These are phyloP conservation scores for Liriodendron chinense DNA, from an alignment of 164 flowering plant genomes.

Conservation along the genomic window DNA sequence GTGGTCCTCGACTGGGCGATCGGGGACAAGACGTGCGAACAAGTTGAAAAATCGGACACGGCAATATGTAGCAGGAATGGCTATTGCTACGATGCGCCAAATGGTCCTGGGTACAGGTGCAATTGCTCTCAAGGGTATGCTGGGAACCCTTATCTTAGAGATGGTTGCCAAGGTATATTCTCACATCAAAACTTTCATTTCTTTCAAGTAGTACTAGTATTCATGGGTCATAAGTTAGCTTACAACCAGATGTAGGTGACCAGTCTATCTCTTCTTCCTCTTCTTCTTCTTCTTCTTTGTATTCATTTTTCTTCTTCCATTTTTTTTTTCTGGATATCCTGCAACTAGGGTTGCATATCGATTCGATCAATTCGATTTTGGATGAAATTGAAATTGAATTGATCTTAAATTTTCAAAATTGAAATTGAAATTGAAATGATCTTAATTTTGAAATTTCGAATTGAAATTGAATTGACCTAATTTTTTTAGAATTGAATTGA, in stretches of 20 bases:
- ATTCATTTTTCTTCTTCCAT: not conserved
- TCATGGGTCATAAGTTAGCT: too few relatives aligned
- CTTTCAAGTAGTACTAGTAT: too few relatives aligned
- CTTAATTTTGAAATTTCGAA: too few relatives aligned
- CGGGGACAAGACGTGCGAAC: constrained; percentile 28
- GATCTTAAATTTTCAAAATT: too few relatives aligned
- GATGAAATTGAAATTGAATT: too few relatives aligned
- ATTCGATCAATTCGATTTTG: too few relatives aligned
- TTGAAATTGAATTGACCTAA: too few relatives aligned
- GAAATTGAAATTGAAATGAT: too few relatives aligned
- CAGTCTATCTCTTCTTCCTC: too few relatives aligned
- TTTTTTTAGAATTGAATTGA: too few relatives aligned
- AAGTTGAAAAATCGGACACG: not conserved
- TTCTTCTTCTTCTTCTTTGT: not conserved
- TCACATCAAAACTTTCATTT: not conserved
- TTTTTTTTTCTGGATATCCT: not conserved
- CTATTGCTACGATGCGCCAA: constrained; percentile 1
- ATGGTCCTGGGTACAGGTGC: constrained; percentile 43
- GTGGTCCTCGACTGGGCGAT: constrained; percentile 46
- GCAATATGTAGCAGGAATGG: constrained; percentile 22
- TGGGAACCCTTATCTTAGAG: constrained; percentile 51
- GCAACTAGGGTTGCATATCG: too few relatives aligned
- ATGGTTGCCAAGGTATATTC: constrained; percentile 7
- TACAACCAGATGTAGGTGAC: too few relatives aligned
- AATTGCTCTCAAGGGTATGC: constrained; percentile 37